Evolutionary conservation across 2,329 filamentous ascomycete genomes (phyloP).

Genomic region (Alternaria postmessia): DNA sequence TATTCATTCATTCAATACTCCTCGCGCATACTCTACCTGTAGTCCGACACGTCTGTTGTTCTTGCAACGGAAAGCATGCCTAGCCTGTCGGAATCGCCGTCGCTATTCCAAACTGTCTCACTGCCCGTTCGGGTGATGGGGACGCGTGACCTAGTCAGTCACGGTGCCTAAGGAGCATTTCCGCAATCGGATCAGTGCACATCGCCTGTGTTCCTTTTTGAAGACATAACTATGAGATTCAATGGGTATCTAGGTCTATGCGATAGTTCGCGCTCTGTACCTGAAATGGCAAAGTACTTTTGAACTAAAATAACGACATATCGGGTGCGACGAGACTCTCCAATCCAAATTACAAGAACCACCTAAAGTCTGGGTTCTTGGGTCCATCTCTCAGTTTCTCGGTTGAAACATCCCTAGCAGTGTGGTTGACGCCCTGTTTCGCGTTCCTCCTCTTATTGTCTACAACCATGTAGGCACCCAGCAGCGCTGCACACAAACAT

Average conservation of each 20-base stretch:
- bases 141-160: constrained; percentile 16
- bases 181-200: neutral
- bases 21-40: too few relatives aligned
- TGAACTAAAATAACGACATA: neutral
- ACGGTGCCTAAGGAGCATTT: constrained; percentile 6
- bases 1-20: neutral
- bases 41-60: too few relatives aligned
- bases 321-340: neutral
- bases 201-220: neutral
- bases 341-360: constrained; percentile 46
- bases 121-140: constrained; percentile 12
- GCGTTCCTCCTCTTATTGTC: constrained; percentile 70
- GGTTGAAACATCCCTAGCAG: constrained; percentile 60
- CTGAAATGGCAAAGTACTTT: neutral
- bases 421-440: constrained; percentile 63
- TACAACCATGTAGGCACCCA: constrained; percentile 70
- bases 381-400: constrained; percentile 57
- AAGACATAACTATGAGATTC: neutral
- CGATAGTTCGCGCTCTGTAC: neutral
- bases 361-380: constrained; percentile 54
- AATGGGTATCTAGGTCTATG: constrained; percentile 1
- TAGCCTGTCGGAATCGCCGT: too few relatives aligned
- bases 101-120: neutral
- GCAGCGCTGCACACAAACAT: constrained; percentile 60
- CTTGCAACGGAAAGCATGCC: too few relatives aligned